Base-by-base conservation (phyloP, 2,329 filamentous ascomycete species). In the Stylonectria norvegica region DNA sequence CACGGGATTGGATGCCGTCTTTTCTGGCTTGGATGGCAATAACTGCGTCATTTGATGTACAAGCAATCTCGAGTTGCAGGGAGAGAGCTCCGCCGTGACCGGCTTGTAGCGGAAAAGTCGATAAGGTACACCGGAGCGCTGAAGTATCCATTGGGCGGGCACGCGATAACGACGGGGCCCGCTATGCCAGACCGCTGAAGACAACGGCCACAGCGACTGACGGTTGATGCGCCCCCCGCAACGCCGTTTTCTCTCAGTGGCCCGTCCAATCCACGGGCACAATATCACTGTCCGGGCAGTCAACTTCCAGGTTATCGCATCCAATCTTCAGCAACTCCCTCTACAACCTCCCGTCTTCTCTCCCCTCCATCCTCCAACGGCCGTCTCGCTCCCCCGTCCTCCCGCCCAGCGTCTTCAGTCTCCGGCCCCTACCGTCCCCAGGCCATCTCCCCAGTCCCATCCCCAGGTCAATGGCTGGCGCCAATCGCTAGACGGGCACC, bases 401-500 rank as follows among this genome's bases (percentile, higher is more conserved):
- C n/a, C n/a, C n/a, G n/a, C n/a, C n/a, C 17, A 20, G 20, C 22
- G 12, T 20, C 30, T 5, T 32, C 16, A 7, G 17, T 32, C 28
- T 18, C 25, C 36, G 33, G 38, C 30, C 41, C 20, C 42, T 39
- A 40, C 47, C 36, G 38, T 40, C 36, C 30, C 34, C 35, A 46
- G 42, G 46, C 42, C 35, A 48, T 41, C 38, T 38, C 38, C 46
- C 43, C 36, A 36, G 37, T 30, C 45, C 44, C 40, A 43, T 43
- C 49, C 47, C 45, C 42, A 63, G 59, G 73, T 70, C 72, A 75
- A 80, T 80, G 77, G 71, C 70, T 72, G 67, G 70, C 63, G 66
- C 71, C 67, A 71, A 71, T 65, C 69, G 71, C 62, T 79, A 78
- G 70, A 58, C 62, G 66, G 70, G 70, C 72, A 72, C 70, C 70